These are phyloP conservation scores for Lumnitzera racemosa DNA, from an alignment of 345 rosid species.

Conservation along the genomic window DNA sequence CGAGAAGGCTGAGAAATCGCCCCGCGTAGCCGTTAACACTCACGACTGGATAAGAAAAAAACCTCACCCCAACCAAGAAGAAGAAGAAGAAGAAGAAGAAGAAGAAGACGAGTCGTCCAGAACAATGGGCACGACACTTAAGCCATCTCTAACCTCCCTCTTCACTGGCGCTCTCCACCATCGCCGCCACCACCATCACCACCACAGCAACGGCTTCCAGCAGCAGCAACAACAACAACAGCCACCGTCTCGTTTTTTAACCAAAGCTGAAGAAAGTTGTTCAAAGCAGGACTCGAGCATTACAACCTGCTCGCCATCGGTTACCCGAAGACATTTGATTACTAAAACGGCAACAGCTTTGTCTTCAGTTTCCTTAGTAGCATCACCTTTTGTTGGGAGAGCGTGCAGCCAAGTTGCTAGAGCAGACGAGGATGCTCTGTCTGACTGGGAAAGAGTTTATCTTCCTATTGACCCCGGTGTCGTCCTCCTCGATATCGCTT, in stretches of 20 bases:
- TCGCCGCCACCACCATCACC: neutral
- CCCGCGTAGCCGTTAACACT: constrained; percentile 33
- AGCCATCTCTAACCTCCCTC: constrained; percentile 25
- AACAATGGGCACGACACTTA: constrained; percentile 35
- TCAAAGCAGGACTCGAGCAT: too few species aligned
- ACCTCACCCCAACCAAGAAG: neutral
- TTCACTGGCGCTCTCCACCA: constrained; percentile 8
- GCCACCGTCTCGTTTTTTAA: constrained; percentile 2
- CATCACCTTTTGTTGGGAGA: constrained; percentile 2
- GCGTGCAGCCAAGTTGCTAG: neutral
- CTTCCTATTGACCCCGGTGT: constrained; percentile 88
- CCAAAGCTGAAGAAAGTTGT: too few species aligned
- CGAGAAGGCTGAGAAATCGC: constrained; percentile 17
- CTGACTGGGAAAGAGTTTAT: constrained; percentile 72
- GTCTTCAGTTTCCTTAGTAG: constrained; percentile 10
- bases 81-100: constrained; percentile 1
- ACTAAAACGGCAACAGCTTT: too few species aligned
- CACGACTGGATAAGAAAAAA: constrained; percentile 24
- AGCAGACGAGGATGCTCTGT: constrained; percentile 43
- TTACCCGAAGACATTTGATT: too few species aligned
- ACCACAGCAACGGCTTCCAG: neutral
- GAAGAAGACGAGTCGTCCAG: too few species aligned
- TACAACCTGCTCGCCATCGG: too few species aligned
- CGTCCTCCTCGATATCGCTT: constrained; percentile 89
- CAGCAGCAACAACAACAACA: constrained; percentile 3